Evolutionary conservation across 2,329 filamentous ascomycete genomes (phyloP).

Genomic region (Sclerotinia spermophila): DNA sequence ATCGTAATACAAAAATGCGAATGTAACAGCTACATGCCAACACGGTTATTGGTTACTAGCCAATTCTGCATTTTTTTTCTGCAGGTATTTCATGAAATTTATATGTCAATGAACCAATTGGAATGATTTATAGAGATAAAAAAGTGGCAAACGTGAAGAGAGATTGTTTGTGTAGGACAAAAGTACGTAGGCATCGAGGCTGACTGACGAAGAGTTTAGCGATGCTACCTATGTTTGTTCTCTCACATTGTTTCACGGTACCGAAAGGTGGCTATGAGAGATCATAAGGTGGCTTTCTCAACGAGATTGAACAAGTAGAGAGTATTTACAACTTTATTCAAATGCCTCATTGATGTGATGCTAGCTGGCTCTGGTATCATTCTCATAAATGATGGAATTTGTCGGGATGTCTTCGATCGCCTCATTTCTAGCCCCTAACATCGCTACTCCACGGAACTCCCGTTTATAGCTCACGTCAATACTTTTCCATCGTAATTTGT

Average conservation of each 20-base stretch:
- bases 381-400: not conserved
- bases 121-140: not conserved
- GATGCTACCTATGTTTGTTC: slow-evolving; percentile 1
- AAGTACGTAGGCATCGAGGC: not conserved
- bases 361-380: not conserved
- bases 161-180: slow-evolving; percentile 3
- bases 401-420: not conserved
- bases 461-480: not conserved
- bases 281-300: not conserved
- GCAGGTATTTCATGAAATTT: not conserved
- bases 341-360: not conserved
- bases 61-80: not conserved
- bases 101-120: not conserved
- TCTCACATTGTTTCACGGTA: not conserved
- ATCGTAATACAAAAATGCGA: not conserved
- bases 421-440: not conserved
- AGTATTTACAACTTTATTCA: not conserved
- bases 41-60: not conserved
- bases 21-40: not conserved
- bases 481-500: not conserved
- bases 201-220: not conserved
- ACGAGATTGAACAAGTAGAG: not conserved
- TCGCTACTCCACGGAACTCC: too few species aligned
- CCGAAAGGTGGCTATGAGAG: not conserved
- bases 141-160: not conserved